Base-by-base conservation (phyloP, 495 filamentous ascomycete genomes). In the Penicillium arizonense region DNA sequence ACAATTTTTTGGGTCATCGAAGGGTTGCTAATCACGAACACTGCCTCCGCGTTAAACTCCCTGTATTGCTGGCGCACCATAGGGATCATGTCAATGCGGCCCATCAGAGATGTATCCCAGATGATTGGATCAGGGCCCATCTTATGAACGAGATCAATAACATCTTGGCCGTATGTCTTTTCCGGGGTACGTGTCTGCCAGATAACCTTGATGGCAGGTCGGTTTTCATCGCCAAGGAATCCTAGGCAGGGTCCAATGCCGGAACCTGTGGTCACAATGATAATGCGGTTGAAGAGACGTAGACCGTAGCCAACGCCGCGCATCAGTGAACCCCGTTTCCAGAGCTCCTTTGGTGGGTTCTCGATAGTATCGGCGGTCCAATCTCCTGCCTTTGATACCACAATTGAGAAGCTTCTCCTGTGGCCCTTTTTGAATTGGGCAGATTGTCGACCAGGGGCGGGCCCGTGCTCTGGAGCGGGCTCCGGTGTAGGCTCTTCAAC, bases 351-450 rank as follows among this genome's bases (percentile, higher is more conserved):
- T 42, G 79, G 76, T 9, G 82, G 82, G 52, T 75, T 68, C 41
- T 63, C 55, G 63, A 89, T 88, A 13, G 77, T 73, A 28, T 75
- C 65, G 23, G 72, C 70, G 8, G 88, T 91, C 86, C 87, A 91
- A 72, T 90, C 87, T 24, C 87, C 87, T 4, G 87, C 87, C 59
- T 85, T 82, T 26, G 85, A 87, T 36, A 90, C 73, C 38, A 91
- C 52, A 6, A 62, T 47, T 0, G 59, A 62, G 47, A 52, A 62
- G 18, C 59, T 62, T 13, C 34, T 33, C 26, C 45, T 67, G 45
- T 55, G 45, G 10, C 52, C 45, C 16, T 55, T 55, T 9, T 38
- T 49, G 36, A 30, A 30, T 30, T 30, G 28, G 8, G 28, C 28
- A 0, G 28, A 30, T 30, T 30, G 28, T 2, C 28, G 28, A 30